These are phyloP conservation scores for Tolypocladium endophyticum DNA, from an alignment of 2,329 filamentous ascomycete genomes.

Conservation along the genomic window DNA sequence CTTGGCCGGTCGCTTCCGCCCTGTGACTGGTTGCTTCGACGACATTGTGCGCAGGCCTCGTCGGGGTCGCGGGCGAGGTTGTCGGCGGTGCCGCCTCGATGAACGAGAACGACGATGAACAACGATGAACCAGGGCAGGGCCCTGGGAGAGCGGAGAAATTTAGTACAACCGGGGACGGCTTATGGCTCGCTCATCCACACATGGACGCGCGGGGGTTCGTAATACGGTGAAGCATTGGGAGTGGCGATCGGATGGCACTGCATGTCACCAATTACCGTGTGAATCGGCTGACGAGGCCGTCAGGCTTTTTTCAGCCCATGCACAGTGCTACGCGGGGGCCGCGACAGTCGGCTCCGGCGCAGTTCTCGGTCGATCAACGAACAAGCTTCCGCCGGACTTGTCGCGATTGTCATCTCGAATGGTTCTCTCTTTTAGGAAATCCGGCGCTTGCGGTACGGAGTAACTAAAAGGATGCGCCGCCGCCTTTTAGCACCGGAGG, in stretches of 20 bases:
- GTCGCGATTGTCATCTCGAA: too few species aligned
- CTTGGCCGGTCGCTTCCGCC: constrained; percentile 6
- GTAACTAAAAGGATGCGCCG: too few species aligned
- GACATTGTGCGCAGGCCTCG: background rate
- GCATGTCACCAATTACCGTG: background rate
- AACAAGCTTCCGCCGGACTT: background rate
- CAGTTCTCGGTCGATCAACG: background rate
- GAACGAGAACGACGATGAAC: background rate
- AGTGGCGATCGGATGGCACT: background rate
- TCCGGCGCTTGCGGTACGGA: too few species aligned
- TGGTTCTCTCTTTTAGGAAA: background rate
- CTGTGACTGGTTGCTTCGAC: background rate
- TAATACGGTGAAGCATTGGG: background rate
- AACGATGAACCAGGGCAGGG: background rate
- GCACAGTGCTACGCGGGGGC: background rate
- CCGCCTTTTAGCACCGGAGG: too few species aligned
- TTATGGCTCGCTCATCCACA: background rate
- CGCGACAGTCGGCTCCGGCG: background rate
- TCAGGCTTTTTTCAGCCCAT: background rate
- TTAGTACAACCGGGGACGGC: background rate
- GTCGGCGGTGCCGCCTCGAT: background rate
- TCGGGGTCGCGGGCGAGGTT: background rate
- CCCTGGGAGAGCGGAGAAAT: background rate
- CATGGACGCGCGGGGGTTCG: background rate
- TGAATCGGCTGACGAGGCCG: background rate